phyloP scores from a whole-genome alignment of 192 early-diverging fungal species.

The Chytriomyces hyalinus region DNA sequence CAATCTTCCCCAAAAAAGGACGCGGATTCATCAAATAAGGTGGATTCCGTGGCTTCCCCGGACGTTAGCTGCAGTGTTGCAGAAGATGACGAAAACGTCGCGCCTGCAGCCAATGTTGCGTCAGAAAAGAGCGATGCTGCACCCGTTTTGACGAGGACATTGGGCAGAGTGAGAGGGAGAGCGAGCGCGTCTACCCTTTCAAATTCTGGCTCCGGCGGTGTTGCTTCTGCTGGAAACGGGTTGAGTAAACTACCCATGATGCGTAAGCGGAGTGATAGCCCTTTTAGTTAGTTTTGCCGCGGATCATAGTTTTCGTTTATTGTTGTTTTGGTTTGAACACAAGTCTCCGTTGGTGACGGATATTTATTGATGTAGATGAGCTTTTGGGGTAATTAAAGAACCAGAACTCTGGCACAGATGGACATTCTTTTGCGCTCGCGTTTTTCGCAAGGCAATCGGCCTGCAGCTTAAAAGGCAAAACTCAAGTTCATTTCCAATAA shows the following conservation, averaged over 20 bases:
- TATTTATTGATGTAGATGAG: too few relatives aligned
- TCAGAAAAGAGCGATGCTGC: not conserved
- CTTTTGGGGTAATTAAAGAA: too few relatives aligned
- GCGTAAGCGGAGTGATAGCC: not conserved
- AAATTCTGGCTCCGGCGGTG: too few relatives aligned
- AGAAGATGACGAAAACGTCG: not conserved
- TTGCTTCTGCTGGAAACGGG: not conserved
- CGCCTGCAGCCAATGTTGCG: not conserved
- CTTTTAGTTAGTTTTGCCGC: not conserved
- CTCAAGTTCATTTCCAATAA: too few relatives aligned
- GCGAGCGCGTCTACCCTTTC: too few relatives aligned
- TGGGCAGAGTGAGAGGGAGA: slow-evolving; percentile 15
- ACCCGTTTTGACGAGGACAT: not conserved
- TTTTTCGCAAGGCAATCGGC: too few relatives aligned
- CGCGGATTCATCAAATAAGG: not conserved
- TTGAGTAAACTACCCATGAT: slow-evolving; percentile 10
- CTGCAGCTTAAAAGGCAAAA: too few relatives aligned
- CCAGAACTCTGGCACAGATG: too few relatives aligned
- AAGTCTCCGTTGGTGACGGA: too few relatives aligned
- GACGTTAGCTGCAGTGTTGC: not conserved
- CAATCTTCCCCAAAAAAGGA: not conserved
- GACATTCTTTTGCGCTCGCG: too few relatives aligned
- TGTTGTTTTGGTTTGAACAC: too few relatives aligned
- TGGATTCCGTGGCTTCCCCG: not conserved
- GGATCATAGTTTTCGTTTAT: too few relatives aligned